Evolutionary conservation across 495 filamentous ascomycete species (phyloP).

Genomic region (Staphylotrichum tortipilum): DNA sequence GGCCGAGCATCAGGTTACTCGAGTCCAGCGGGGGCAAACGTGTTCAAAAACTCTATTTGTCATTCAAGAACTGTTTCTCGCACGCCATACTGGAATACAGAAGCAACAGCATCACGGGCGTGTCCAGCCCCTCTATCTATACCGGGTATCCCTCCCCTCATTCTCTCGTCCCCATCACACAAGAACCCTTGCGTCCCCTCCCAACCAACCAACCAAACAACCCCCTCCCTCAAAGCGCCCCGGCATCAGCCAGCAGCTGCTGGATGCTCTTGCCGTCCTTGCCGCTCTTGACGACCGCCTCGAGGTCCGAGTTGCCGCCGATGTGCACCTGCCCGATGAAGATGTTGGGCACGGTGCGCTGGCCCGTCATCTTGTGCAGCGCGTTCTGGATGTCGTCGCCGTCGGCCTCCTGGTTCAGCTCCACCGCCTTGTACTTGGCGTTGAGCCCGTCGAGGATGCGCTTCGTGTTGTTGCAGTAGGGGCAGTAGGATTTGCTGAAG

Average conservation of each 20-base stretch:
- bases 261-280: constrained; percentile 35
- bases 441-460: constrained; percentile 54
- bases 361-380: constrained; percentile 66
- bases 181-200: too few species aligned
- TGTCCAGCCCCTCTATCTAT: neutral
- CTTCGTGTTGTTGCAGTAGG: constrained; percentile 85
- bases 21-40: too few species aligned
- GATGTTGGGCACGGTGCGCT: constrained; percentile 89
- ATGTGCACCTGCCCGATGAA: constrained; percentile 88
- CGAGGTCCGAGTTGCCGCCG: constrained; percentile 91
- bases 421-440: constrained; percentile 66
- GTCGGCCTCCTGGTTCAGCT: constrained; percentile 81
- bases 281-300: constrained; percentile 38
- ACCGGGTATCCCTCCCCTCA: constrained; percentile 1
- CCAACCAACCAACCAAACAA: neutral
- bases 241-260: constrained; percentile 30
- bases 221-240: constrained; percentile 24
- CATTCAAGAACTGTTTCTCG: neutral
- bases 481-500: constrained; percentile 95
- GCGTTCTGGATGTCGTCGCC: constrained; percentile 76
- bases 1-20: too few species aligned
- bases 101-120: too few species aligned
- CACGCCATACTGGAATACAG: neutral
- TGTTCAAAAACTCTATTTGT: neutral
- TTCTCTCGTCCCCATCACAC: too few species aligned